Percentiles rank a stretch among this genome's conserved stretches.
phyloP scores from a whole-genome alignment of 768 basidiomycete species.

The Termitomyces sp. region DNA sequence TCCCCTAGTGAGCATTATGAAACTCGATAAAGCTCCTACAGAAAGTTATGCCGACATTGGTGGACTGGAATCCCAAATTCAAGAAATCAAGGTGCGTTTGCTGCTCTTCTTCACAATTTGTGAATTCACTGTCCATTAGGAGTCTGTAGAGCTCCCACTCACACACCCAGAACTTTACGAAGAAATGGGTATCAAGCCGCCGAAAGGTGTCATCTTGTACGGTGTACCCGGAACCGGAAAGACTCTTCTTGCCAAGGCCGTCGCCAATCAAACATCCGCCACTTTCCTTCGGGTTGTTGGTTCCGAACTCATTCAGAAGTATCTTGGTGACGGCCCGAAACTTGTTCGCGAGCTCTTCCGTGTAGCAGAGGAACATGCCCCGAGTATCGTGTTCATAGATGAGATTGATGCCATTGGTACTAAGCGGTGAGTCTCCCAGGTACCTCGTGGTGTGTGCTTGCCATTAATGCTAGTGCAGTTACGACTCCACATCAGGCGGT shows the following conservation, averaged over 20 bases:
- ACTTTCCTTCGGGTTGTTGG: slow-evolving; percentile 98
- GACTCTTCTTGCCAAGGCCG: slow-evolving; percentile 95
- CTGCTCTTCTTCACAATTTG: neutral
- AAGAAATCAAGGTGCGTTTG: slow-evolving; percentile 87
- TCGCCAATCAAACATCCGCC: slow-evolving; percentile 97
- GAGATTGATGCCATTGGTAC: slow-evolving; percentile 99
- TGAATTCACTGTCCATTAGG: slow-evolving; percentile 40
- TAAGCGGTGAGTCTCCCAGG: slow-evolving; percentile 66
- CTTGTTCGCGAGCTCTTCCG: slow-evolving; percentile 96
- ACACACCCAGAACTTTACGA: slow-evolving; percentile 99
- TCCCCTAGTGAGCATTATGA: slow-evolving; percentile 97
- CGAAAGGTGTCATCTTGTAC: slow-evolving; percentile 98
- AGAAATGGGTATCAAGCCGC: slow-evolving; percentile 99
- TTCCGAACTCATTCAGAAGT: slow-evolving; percentile 98
- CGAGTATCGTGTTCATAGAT: slow-evolving; percentile 99
- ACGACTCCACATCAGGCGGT: slow-evolving; percentile 97
- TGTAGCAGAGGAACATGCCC: slow-evolving; percentile 96
- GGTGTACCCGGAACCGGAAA: slow-evolving; percentile 99
- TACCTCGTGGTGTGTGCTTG: neutral
- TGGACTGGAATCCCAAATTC: slow-evolving; percentile 94
- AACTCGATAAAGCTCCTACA: slow-evolving; percentile 97
- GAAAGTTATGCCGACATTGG: slow-evolving; percentile 99
- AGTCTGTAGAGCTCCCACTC: slow-evolving; percentile 96
- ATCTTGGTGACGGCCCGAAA: slow-evolving; percentile 98
- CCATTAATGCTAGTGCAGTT: slow-evolving; percentile 42